Evolutionary conservation across 805 yeast species (phyloP), one percentile per base, ranked within the genome.

Genomic region (Lipomyces spencermartinsiae): DNA sequence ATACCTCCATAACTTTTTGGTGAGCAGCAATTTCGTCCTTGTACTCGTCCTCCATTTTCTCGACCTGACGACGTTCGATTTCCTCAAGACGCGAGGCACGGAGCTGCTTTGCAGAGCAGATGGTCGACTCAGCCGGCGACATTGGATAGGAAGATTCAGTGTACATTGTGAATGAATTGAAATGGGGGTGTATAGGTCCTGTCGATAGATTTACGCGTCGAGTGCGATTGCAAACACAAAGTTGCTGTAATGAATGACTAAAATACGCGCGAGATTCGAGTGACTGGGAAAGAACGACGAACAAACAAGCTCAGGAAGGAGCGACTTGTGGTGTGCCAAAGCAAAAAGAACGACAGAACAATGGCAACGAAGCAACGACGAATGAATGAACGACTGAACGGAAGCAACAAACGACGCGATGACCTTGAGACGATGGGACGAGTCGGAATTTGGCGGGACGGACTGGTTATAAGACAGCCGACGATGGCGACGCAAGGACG

Each of bases 1-100:
- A 6, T 58, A 70, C 73, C 67, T 78, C 80, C 74, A 81, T 66
- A 43, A 68, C 71, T 16, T 74, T 67, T 76, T 79, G 74, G 66
- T 81, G 81, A 39, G 70, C 73, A 19, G 77, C 71, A 46, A 81
- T 76, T 57, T 79, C 81, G 7, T 77, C 75, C 55, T 73, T 72
- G 75, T 81, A 81, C 68, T 81, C 83, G 31, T 72, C 77, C 58
- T 73, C 76, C 37, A 73, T 72, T 31, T 55, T 37, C 29, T 68
- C 65, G 39, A 68, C 69, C 37, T 68, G 63, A 55, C 61, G 63
- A 31, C 72, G 68, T 54, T 73, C 75, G 59, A 69, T 61, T 35
- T 65, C 66, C 22, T 60, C 66, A 16, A 73, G 68, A 19, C 74
- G 67, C 9, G 65, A 29, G 46, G 63, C 49, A 33, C 68, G 68